Percentiles rank a stretch among this genome's conserved stretches.
These are phyloP conservation scores for Coemansia sp. DNA, from an alignment of 192 early-diverging fungal genomes.

Conservation along the genomic window DNA sequence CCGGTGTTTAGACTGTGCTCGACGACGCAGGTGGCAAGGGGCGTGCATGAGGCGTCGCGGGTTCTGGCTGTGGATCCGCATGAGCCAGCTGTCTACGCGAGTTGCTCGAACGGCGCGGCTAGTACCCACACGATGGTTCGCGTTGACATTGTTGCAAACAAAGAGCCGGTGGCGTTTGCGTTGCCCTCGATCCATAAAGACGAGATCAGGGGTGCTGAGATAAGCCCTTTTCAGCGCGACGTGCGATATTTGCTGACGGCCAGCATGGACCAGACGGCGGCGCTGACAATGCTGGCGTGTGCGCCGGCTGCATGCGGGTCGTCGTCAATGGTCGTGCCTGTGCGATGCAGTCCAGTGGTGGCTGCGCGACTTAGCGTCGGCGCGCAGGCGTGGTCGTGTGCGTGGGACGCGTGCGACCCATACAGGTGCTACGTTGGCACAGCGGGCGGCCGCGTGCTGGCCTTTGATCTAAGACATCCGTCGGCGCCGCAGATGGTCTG, in stretches of 20 bases:
- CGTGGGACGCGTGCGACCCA: constrained; percentile 21
- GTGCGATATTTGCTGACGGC: constrained; percentile 39
- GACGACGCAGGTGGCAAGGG: neutral
- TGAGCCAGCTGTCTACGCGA: constrained; percentile 25
- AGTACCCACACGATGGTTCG: neutral
- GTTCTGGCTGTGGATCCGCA: constrained; percentile 25
- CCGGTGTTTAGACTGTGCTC: neutral
- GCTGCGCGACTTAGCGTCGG: constrained; percentile 9
- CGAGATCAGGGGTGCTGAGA: constrained; percentile 36
- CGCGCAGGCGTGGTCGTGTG: constrained; percentile 38
- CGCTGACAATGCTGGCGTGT: constrained; percentile 16
- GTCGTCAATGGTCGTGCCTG: neutral
- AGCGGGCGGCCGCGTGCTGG: constrained; percentile 15
- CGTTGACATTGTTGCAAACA: constrained; percentile 9
- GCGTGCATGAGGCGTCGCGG: constrained; percentile 3
- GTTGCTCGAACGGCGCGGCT: neutral
- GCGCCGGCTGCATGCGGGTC: neutral
- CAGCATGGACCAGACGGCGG: constrained; percentile 38
- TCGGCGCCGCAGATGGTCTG: constrained; percentile 12
- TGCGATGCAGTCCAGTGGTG: constrained; percentile 11
- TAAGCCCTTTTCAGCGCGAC: constrained; percentile 21
- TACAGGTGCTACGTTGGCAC: constrained; percentile 28
- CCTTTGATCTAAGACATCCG: constrained; percentile 26
- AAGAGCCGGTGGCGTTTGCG: constrained; percentile 6
- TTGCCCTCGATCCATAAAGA: constrained; percentile 24